A percentile compares a stretch with the other conserved stretches of the same genome.
phyloP scores from a whole-genome alignment of 1,139 yeast genomes.

The Sugiyamaella pinicola region DNA sequence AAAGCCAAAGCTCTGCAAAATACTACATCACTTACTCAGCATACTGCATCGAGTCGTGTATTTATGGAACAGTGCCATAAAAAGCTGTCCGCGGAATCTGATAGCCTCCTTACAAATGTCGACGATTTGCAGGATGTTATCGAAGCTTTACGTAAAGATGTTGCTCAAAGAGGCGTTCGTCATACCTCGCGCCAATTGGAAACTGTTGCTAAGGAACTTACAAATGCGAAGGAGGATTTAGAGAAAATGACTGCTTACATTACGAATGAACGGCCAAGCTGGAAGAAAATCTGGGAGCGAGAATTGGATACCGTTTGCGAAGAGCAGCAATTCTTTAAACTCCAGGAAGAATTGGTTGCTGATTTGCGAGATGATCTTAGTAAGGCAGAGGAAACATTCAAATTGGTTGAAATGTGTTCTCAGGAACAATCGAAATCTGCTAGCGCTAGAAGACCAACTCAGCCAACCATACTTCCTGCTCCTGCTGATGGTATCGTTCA shows the following conservation, averaged over 20 bases:
- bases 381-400: constrained; percentile 79
- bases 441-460: constrained; percentile 27
- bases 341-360: constrained; percentile 81
- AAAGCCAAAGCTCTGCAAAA: constrained; percentile 54
- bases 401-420: constrained; percentile 78
- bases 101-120: constrained; percentile 69
- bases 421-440: constrained; percentile 58
- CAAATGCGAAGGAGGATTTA: constrained; percentile 56
- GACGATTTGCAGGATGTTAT: constrained; percentile 92
- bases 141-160: constrained; percentile 88
- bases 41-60: constrained; percentile 55
- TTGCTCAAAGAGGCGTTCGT: constrained; percentile 87
- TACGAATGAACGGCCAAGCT: constrained; percentile 68
- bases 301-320: constrained; percentile 89
- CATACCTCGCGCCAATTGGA: constrained; percentile 76
- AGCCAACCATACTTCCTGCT: constrained; percentile 33
- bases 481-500: constrained; percentile 44
- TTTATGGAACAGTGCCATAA: constrained; percentile 79
- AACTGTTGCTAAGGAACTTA: constrained; percentile 65
- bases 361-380: constrained; percentile 81
- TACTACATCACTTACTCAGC: constrained; percentile 43
- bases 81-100: constrained; percentile 77
- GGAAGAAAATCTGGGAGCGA: constrained; percentile 93
- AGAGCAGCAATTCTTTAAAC: constrained; percentile 87
- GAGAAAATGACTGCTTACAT: constrained; percentile 63